Conservation (phyloP, 2,329 filamentous ascomycete genomes). For the Aspergillus sp. region DNA sequence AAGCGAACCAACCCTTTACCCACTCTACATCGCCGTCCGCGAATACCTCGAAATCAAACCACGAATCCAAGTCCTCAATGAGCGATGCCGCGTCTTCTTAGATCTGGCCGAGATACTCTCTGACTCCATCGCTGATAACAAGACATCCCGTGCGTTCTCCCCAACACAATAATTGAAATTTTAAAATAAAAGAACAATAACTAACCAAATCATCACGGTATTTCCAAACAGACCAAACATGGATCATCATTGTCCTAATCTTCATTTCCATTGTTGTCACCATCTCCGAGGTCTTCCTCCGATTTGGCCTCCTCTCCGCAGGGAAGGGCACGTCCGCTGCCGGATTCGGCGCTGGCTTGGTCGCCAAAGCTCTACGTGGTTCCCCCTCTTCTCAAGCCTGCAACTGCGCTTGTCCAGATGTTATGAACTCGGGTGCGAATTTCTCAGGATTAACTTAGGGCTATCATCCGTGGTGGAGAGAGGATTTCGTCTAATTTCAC, state of each 20-base stretch:
- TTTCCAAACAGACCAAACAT: slow-evolving; percentile 66
- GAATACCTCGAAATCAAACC: slow-evolving; percentile 98
- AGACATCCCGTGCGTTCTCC: slow-evolving; percentile 70
- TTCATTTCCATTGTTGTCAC: slow-evolving; percentile 88
- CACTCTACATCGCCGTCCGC: slow-evolving; percentile 88
- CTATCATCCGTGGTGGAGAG: not conserved
- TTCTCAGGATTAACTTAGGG: not conserved
- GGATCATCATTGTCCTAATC: slow-evolving; percentile 97
- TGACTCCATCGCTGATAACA: slow-evolving; percentile 87
- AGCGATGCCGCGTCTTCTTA: slow-evolving; percentile 92
- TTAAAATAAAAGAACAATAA: slow-evolving; percentile 54
- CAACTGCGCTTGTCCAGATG: slow-evolving; percentile 6
- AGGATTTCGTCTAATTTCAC: not conserved
- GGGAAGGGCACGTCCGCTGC: slow-evolving; percentile 22
- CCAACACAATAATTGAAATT: too few relatives aligned
- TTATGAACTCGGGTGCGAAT: not conserved
- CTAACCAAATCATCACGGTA: not conserved
- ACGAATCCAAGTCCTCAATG: slow-evolving; percentile 94
- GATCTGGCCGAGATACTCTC: slow-evolving; percentile 93
- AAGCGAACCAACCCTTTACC: slow-evolving; percentile 89
- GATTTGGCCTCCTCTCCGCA: slow-evolving; percentile 70
- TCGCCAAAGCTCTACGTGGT: slow-evolving; percentile 14
- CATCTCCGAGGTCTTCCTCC: slow-evolving; percentile 79
- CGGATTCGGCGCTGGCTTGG: slow-evolving; percentile 17
- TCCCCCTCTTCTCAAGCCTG: not conserved